A percentile compares a stretch with the other conserved stretches of the same genome.
Conservation (phyloP, 331 rosid species). For the Acacia pycnantha region DNA sequence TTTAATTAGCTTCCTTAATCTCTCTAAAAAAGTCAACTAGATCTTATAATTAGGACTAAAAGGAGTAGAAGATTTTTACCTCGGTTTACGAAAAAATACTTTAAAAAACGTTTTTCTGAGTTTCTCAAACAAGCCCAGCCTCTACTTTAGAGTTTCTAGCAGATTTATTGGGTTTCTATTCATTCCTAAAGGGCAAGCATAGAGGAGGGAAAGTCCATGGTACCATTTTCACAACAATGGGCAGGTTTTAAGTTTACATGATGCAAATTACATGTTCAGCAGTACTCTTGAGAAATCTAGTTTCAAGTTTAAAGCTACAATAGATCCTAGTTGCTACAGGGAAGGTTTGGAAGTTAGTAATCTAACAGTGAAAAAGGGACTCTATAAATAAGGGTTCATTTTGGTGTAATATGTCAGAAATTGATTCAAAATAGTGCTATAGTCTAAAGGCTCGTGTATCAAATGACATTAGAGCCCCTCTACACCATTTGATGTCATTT, state of each 20-base stretch:
- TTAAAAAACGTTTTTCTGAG: no score
- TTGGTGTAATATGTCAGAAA: background rate
- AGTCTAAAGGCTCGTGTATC: background rate
- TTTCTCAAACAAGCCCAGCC: no score
- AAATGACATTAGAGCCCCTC: background rate
- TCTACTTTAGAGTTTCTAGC: background rate
- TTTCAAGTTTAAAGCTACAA: slow-evolving; percentile 33
- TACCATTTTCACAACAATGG: slow-evolving; percentile 33
- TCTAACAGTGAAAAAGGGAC: background rate
- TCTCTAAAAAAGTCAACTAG: no score
- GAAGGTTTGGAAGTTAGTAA: background rate
- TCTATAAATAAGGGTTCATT: background rate
- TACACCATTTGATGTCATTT: background rate
- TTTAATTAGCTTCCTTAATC: no score
- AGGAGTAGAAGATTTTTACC: background rate
- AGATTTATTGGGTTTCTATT: background rate
- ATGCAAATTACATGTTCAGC: slow-evolving; percentile 27
- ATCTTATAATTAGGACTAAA: background rate
- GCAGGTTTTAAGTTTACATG: slow-evolving; percentile 14
- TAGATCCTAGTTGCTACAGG: slow-evolving; percentile 9
- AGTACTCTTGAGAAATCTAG: slow-evolving; percentile 26
- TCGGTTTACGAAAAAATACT: no score
- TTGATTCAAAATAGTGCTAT: background rate
- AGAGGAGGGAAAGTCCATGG: background rate
- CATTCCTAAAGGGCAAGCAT: slow-evolving; percentile 4